A percentile compares a stretch with the other conserved stretches of the same genome.
Conservation (phyloP, 2,329 filamentous ascomycete species). For the Cordyceps militaris region DNA sequence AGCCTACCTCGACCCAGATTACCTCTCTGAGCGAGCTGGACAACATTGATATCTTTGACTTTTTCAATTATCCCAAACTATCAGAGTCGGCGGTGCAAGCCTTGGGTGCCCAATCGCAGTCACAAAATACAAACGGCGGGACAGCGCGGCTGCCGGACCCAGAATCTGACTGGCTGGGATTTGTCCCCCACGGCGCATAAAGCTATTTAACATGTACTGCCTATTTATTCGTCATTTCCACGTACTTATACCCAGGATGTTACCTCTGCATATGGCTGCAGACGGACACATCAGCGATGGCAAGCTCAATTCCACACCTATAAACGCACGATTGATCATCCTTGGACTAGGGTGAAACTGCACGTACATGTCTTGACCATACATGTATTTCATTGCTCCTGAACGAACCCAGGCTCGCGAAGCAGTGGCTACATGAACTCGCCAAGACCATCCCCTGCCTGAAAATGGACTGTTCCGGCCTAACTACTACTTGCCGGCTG, state of each 20-base stretch:
- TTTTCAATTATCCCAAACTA: constrained; percentile 36
- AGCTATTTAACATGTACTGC: not conserved
- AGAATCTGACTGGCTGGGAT: constrained; percentile 26
- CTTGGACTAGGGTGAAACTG: too few relatives aligned
- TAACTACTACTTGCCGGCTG: too few relatives aligned
- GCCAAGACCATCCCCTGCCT: too few relatives aligned
- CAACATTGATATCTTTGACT: constrained; percentile 38
- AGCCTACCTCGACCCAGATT: constrained; percentile 31
- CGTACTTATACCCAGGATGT: not conserved
- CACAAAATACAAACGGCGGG: constrained; percentile 20
- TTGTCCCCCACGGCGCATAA: constrained; percentile 7
- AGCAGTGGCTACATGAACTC: too few relatives aligned
- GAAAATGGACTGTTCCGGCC: too few relatives aligned
- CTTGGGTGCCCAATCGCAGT: constrained; percentile 18
- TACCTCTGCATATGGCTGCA: not conserved
- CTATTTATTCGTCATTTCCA: not conserved
- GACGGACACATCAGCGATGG: not conserved
- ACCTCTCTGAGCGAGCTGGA: constrained; percentile 35
- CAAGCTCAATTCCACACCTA: too few relatives aligned
- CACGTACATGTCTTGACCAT: too few relatives aligned
- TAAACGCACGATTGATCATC: too few relatives aligned
- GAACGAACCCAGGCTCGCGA: too few relatives aligned
- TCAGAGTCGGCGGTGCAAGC: constrained; percentile 17
- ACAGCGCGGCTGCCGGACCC: constrained; percentile 23
- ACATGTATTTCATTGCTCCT: too few relatives aligned